Evolutionary conservation across 2,329 filamentous ascomycete genomes (phyloP), one percentile per base, ranked within the genome.

Genomic region (Akanthomyces dipterigenus): DNA sequence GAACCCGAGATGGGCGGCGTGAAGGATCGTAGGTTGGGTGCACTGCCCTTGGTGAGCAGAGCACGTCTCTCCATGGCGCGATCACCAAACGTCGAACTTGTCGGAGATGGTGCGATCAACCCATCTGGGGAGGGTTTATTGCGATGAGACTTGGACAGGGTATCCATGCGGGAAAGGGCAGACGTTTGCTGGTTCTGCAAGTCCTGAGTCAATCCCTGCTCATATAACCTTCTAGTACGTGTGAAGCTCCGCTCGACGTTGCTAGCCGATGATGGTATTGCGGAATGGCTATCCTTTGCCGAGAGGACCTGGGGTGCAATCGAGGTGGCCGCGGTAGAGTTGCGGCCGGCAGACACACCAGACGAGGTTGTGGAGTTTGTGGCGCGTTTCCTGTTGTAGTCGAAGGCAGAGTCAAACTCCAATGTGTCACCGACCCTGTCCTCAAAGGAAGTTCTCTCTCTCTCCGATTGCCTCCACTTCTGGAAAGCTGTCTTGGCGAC

Each of bases 271-370:
- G 49, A 36, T 14, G 49, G 55, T 54, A 54, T 70, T 11, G 73
- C 68, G 1, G 79, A 72, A 38, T 80, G 78, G 67, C 72, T 75
- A 42, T 86, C 83, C 64, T 81, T 85, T 31, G 78, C 60, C 1
- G 83, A 82, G 3, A 78, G 72, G 1, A 81, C 72, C 63, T 93
- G 90, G 22, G 72, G 71, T 0, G 87, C 85, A 55, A 96, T 79
- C 0, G 93, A 97, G 0, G 92, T 97, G 3, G 91, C 92, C 7
- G 92, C 90, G 1, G 93, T 96, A 0, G 93, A 97, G 60, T 85
- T 87, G 31, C 90, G 87, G 28, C 85, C 84, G 43, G 87, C 82
- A 0, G 85, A 87, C 6, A 86, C 88, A 4, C 76, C 77, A 0
- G 85, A 88, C 0, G 91, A 95, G 7, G 87, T 88, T 0, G 90